phyloP scores from a whole-genome alignment of 306 rosid genomes.

The Inga oerstediana region DNA sequence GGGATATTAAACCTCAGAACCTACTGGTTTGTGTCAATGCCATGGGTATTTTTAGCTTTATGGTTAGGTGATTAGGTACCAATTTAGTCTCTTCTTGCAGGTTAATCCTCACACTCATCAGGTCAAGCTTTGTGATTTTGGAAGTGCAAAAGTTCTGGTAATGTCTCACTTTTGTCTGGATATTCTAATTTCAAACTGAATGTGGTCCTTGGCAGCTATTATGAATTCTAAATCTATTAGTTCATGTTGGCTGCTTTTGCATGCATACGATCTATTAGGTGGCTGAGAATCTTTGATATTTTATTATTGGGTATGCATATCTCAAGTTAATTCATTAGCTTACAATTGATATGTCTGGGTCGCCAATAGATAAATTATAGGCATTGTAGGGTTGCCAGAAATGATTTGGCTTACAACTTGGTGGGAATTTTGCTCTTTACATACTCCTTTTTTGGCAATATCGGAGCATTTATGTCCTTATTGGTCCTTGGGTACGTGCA shows the following conservation, averaged over 20 bases:
- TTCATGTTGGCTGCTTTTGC: neutral
- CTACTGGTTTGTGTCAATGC: slow-evolving; percentile 52
- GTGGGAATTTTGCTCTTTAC: neutral
- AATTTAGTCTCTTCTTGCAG: slow-evolving; percentile 40
- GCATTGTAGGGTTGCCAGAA: neutral
- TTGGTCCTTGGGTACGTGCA: neutral
- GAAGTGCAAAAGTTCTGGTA: slow-evolving; percentile 89
- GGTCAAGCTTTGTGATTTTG: slow-evolving; percentile 52
- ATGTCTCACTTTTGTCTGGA: slow-evolving; percentile 31
- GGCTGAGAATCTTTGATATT: neutral
- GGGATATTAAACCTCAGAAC: slow-evolving; percentile 72
- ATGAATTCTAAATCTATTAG: neutral
- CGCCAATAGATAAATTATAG: neutral
- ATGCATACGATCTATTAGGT: neutral
- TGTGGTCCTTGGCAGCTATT: neutral
- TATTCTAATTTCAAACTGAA: neutral
- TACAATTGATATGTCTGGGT: neutral
- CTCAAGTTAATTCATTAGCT: neutral
- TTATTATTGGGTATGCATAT: neutral
- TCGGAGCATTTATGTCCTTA: neutral
- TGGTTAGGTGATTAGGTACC: slow-evolving; percentile 3
- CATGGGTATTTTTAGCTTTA: neutral
- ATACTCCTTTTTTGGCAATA: neutral
- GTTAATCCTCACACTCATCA: slow-evolving; percentile 73
- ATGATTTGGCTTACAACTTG: neutral